Conservation (phyloP, 768 basidiomycete genomes). For the Jaapia argillacea region DNA sequence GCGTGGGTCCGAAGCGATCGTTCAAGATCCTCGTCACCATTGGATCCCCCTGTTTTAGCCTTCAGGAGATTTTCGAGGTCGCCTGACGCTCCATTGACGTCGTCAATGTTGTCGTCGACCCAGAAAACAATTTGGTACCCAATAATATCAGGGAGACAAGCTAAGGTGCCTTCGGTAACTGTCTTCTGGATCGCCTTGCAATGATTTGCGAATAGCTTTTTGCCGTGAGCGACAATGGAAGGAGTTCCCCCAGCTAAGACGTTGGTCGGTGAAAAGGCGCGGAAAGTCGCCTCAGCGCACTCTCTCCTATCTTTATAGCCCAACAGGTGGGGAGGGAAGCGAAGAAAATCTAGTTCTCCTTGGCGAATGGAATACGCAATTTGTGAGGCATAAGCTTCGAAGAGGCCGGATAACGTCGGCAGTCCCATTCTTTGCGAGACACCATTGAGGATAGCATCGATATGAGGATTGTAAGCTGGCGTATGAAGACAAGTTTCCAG, state of each 20-base stretch:
- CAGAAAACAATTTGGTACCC: constrained; percentile 47
- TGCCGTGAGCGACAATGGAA: constrained; percentile 25
- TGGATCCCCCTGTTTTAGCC: constrained; percentile 20
- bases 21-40: constrained; percentile 22
- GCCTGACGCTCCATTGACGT: constrained; percentile 12
- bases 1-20: constrained; percentile 30
- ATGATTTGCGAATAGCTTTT: constrained; percentile 43
- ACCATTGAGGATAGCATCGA: constrained; percentile 44
- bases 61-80: constrained; percentile 27
- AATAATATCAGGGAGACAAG: constrained; percentile 63
- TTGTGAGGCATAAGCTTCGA: constrained; percentile 70
- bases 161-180: constrained; percentile 37
- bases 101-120: constrained; percentile 23
- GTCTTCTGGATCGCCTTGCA: constrained; percentile 50
- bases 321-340: constrained; percentile 60
- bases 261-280: constrained; percentile 56
- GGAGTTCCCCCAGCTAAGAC: constrained; percentile 32
- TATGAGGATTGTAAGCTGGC: constrained; percentile 26
- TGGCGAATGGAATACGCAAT: constrained; percentile 58
- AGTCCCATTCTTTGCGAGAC: constrained; percentile 66
- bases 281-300: constrained; percentile 60
- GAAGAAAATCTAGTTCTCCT: constrained; percentile 36
- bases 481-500: constrained; percentile 54
- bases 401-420: constrained; percentile 47
- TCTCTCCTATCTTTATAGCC: constrained; percentile 64